Evolutionary conservation across 2,329 filamentous ascomycete species (phyloP), one percentile per base, ranked within the genome.

Genomic region (Calonectria ilicicola): DNA sequence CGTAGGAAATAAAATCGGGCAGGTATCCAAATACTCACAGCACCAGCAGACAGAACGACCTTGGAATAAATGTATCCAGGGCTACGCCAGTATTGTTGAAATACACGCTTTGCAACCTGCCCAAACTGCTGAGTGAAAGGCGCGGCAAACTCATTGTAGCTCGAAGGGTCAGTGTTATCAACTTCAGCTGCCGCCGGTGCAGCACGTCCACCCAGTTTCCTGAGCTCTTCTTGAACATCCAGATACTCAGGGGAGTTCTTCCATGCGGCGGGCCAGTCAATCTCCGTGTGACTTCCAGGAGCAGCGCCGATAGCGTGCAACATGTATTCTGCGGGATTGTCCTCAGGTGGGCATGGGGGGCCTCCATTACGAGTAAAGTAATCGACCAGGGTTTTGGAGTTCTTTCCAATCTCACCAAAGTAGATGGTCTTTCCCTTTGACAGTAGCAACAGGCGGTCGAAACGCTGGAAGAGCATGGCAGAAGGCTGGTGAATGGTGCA

Each of bases 1-100:
- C 5, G 19, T 1, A 1, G 14, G 7, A 60, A 0, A 12, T 6
- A 26, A 26, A 35, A 21, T 2, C 1, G 5, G n/a, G 9, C 14
- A 23, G 15, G 17, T 44, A 1, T 8, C 3, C 15, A 42, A 42
- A 26, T 44, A 40, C 64, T 66, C 73, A 75, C 80, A 26, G 80
- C 73, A n/a, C 87, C 80, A 27, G 88, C 83, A 74, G 89, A 91
- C 23, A 94, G 89, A 1, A 88, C 82, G 2, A 89, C 78, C 84
- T 95, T 95, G 67, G 91, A 90, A 84, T 93, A 95, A 78, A 96
- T 92, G 83, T 95, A 96, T 2, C 89, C 87, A 0, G 94, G 94
- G 1, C 90, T 94, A 64, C 94, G 90, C 93, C 93, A 96, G 85
- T 94, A 94, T 81, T 95, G 93, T 77, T 93, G 87, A 82, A 94